phyloP scores from a whole-genome alignment of 2,329 filamentous ascomycete species.

The Septoria petroselini region DNA sequence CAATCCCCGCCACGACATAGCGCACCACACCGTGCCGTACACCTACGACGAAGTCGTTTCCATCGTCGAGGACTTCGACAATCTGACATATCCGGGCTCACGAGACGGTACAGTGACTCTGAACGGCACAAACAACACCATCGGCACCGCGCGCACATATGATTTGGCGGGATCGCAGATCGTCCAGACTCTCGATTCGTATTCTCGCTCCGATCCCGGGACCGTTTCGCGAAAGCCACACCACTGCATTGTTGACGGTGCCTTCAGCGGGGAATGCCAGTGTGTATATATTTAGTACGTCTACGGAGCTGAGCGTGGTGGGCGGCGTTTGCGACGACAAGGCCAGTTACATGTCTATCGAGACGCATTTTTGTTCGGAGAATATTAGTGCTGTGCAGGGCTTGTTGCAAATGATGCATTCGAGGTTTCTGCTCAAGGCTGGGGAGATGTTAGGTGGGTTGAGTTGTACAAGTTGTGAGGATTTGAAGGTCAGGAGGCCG shows the following conservation, averaged over 20 bases:
- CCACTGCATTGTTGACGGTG: slow-evolving; percentile 19
- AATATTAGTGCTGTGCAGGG: slow-evolving; percentile 10
- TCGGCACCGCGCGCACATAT: slow-evolving; percentile 25
- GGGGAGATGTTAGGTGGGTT: slow-evolving; percentile 24
- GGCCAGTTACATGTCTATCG: slow-evolving; percentile 24
- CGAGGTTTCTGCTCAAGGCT: slow-evolving; percentile 19
- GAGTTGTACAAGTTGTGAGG: slow-evolving; percentile 25
- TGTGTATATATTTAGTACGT: slow-evolving; percentile 22
- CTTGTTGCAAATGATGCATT: slow-evolving; percentile 23
- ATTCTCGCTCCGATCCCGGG: slow-evolving; percentile 21
- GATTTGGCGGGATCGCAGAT: slow-evolving; percentile 20
- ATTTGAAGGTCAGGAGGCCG: slow-evolving; percentile 1
- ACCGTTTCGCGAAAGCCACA: slow-evolving; percentile 26
- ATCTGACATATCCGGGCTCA: slow-evolving; percentile 26
- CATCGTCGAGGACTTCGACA: slow-evolving; percentile 27
- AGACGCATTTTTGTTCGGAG: slow-evolving; percentile 25
- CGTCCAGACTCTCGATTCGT: slow-evolving; percentile 24
- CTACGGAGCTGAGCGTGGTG: slow-evolving; percentile 16
- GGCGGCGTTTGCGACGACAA: slow-evolving; percentile 22
- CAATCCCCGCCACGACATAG: slow-evolving; percentile 17
- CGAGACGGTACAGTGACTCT: slow-evolving; percentile 17
- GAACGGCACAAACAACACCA: slow-evolving; percentile 23
- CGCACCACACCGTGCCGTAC: slow-evolving; percentile 27
- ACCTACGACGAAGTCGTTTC: slow-evolving; percentile 26
- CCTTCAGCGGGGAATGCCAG: slow-evolving; percentile 13